Percentiles rank a stretch among this genome's conserved stretches.
phyloP scores from a whole-genome alignment of 495 filamentous ascomycete species.

The Lasiosphaeria ovina region DNA sequence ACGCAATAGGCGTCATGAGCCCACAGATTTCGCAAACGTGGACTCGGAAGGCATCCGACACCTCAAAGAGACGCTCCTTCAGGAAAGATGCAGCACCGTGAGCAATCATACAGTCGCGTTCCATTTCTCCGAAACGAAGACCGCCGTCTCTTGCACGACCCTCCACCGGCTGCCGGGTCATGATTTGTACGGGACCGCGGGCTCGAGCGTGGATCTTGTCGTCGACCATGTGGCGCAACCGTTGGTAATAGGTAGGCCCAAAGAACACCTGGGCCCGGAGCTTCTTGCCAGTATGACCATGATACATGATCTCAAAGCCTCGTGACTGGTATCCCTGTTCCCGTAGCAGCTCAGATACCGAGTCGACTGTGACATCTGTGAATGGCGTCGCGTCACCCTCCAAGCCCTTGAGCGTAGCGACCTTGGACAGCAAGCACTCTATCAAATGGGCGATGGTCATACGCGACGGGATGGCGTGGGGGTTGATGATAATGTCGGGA shows the following conservation, averaged over 20 bases:
- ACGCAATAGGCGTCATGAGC: constrained; percentile 98
- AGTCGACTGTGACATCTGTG: constrained; percentile 94
- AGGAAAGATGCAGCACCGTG: constrained; percentile 95
- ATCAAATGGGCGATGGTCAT: constrained; percentile 99
- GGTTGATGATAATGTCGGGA: constrained; percentile 98
- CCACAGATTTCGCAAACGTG: constrained; percentile 99
- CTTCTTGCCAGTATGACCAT: constrained; percentile 94
- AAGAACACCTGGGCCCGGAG: constrained; percentile 92
- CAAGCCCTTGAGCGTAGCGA: constrained; percentile 81
- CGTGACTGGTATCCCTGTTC: constrained; percentile 93
- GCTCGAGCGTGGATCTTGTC: constrained; percentile 99
- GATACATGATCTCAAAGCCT: constrained; percentile 98
- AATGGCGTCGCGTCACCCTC: constrained; percentile 98
- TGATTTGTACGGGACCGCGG: constrained; percentile 91
- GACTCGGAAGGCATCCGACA: constrained; percentile 96
- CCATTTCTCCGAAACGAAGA: constrained; percentile 99
- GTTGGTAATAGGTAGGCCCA: constrained; percentile 98
- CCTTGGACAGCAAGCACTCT: constrained; percentile 95
- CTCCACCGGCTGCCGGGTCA: constrained; percentile 97
- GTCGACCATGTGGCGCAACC: constrained; percentile 98
- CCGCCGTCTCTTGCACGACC: constrained; percentile 97
- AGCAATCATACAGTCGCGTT: constrained; percentile 99
- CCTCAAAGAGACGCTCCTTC: constrained; percentile 95
- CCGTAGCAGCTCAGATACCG: constrained; percentile 83
- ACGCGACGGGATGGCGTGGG: constrained; percentile 98